phyloP scores from a whole-genome alignment of 2,329 filamentous ascomycete species.

The Fusarium cicatricum region DNA sequence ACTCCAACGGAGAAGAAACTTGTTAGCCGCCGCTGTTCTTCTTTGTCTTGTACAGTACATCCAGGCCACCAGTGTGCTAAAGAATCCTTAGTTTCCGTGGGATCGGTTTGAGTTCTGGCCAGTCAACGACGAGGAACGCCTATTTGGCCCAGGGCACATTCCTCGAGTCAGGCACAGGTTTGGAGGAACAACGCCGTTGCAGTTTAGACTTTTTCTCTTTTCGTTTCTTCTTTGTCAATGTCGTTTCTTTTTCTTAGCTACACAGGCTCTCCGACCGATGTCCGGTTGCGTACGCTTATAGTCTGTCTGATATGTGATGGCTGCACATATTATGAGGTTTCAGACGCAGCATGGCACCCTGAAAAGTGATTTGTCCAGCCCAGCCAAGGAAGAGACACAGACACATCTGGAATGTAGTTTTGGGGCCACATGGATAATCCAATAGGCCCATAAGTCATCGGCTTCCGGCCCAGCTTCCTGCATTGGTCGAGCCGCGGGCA shows the following conservation, averaged over 20 bases:
- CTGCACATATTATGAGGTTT: conserved; percentile 11
- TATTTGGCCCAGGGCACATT: conserved; percentile 16
- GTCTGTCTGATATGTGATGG: conserved; percentile 28
- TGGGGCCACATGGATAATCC: conserved; percentile 6
- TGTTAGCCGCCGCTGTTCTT: too few relatives aligned
- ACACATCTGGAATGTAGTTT: conserved; percentile 25
- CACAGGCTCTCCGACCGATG: not conserved
- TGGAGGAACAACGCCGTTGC: not conserved
- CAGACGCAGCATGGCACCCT: conserved; percentile 1
- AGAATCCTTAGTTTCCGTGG: too few relatives aligned
- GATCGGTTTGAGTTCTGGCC: conserved; percentile 12
- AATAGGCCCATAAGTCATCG: conserved; percentile 1
- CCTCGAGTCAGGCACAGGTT: conserved; percentile 25
- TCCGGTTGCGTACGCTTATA: not conserved
- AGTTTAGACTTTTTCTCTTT: conserved; percentile 11
- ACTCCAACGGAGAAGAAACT: too few relatives aligned
- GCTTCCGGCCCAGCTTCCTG: not conserved
- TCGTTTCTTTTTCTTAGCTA: not conserved
- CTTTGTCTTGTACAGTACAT: conserved; percentile 15
- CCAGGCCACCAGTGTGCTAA: too few relatives aligned
- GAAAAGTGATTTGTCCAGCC: not conserved
- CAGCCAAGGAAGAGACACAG: not conserved
- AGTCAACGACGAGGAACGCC: not conserved
- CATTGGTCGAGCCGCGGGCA: conserved; percentile 21
- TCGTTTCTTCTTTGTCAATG: conserved; percentile 4